Percentiles rank a stretch among this genome's conserved stretches.
Conservation (phyloP, 768 basidiomycete genomes). For the Leccinellum luteum region DNA sequence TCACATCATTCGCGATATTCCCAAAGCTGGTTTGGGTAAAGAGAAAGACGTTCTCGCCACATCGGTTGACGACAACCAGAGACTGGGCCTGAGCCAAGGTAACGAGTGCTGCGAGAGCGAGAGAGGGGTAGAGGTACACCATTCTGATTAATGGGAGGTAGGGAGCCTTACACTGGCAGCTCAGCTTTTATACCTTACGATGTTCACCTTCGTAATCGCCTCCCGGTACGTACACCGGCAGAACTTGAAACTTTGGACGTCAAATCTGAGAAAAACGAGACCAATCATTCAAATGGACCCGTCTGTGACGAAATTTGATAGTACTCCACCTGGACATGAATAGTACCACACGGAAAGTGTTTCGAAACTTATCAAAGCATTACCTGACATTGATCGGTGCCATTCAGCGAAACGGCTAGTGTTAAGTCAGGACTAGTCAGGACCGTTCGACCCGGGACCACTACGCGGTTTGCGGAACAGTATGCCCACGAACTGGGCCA, state of each 20-base stretch:
- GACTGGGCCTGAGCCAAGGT: constrained; percentile 24
- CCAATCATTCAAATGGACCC: constrained; percentile 5
- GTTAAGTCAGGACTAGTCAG: background rate
- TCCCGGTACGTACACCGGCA: background rate
- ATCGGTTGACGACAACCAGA: constrained; percentile 27
- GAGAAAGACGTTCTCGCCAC: constrained; percentile 27
- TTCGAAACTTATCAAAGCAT: background rate
- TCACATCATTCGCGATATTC: constrained; percentile 26
- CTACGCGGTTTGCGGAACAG: background rate
- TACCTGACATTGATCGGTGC: background rate
- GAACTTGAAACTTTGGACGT: background rate
- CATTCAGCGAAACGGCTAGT: background rate
- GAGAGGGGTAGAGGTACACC: background rate
- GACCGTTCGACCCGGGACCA: background rate
- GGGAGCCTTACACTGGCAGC: background rate
- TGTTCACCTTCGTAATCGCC: background rate
- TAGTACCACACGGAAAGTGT: background rate
- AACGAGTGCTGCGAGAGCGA: background rate
- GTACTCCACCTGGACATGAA: background rate
- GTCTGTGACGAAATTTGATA: background rate
- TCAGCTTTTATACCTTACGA: constrained; percentile 8
- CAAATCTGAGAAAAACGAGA: background rate
- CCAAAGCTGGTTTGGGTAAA: constrained; percentile 31
- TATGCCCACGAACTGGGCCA: too few species aligned
- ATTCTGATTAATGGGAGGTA: background rate